A percentile compares a stretch with the other conserved stretches of the same genome.
Evolutionary conservation across 2,329 filamentous ascomycete genomes (phyloP).

Genomic region (Pseudophaeomoniella oleicola): DNA sequence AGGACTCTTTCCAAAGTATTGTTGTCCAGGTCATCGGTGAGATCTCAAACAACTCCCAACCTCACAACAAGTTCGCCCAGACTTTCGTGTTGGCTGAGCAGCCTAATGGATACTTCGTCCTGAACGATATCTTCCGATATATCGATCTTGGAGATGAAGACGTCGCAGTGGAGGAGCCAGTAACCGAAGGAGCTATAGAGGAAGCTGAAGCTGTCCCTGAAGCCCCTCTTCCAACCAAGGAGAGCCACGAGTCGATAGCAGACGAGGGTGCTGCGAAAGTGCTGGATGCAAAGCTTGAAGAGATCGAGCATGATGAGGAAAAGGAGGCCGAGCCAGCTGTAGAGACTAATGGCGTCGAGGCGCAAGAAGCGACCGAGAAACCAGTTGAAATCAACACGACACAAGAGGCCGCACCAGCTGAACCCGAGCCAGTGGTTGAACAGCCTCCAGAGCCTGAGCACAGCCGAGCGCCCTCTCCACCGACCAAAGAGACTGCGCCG

Average conservation of each 20-base stretch:
- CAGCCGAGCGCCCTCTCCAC: conserved; percentile 37
- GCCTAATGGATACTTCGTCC: conserved; percentile 91
- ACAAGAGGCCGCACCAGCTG: conserved; percentile 1
- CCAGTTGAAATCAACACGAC: conserved; percentile 7
- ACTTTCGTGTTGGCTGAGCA: conserved; percentile 95
- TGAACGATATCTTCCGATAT: conserved; percentile 96
- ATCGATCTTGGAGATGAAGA: conserved; percentile 63
- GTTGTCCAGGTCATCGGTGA: conserved; percentile 97
- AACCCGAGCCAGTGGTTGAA: conserved; percentile 26
- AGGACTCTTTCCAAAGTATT: conserved; percentile 83
- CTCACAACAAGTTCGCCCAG: conserved; percentile 92
- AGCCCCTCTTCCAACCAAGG: conserved; percentile 27
- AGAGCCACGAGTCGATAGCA: conserved; percentile 16
- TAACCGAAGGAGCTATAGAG: conserved; percentile 22
- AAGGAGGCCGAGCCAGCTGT: conserved; percentile 25
- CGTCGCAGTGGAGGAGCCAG: conserved; percentile 30
- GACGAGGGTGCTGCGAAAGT: conserved; percentile 32
- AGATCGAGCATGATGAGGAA: conserved; percentile 27
- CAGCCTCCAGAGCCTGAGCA: conserved; percentile 51
- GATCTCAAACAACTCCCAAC: conserved; percentile 82
- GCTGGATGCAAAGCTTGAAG: conserved; percentile 65
- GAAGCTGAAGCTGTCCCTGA: conserved; percentile 26
- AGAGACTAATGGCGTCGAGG: conserved; percentile 16
- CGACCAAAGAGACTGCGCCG: conserved; percentile 32
- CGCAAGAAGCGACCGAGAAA: conserved; percentile 2